Conservation (phyloP, 306 rosid species). For the Quercus dentata region DNA sequence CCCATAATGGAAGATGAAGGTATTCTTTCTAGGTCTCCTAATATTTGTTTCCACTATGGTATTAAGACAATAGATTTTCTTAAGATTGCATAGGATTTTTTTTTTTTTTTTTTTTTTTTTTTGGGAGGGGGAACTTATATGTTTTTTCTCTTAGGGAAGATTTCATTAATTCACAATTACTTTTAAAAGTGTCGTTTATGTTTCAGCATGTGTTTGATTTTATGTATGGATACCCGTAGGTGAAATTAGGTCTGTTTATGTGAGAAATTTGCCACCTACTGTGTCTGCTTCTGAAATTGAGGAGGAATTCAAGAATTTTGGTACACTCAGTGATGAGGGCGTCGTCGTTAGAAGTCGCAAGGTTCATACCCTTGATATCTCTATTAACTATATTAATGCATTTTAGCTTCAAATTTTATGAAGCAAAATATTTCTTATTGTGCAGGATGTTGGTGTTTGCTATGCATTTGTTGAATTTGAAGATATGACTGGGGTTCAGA, state of each 20-base stretch:
- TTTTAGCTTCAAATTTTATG: background rate
- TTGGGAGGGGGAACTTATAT: background rate
- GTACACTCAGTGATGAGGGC: slow-evolving; percentile 75
- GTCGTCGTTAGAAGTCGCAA: slow-evolving; percentile 93
- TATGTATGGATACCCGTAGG: slow-evolving; percentile 27
- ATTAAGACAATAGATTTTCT: background rate
- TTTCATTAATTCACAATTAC: background rate
- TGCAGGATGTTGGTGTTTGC: slow-evolving; percentile 96
- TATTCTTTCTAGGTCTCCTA: slow-evolving; percentile 10
- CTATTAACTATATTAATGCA: background rate
- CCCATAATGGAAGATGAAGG: slow-evolving; percentile 43
- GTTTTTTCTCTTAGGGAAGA: background rate
- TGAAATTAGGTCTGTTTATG: slow-evolving; percentile 89
- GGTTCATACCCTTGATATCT: slow-evolving; percentile 41
- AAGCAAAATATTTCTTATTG: slow-evolving; percentile 23
- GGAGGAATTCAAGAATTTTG: slow-evolving; percentile 79
- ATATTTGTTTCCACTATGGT: background rate
- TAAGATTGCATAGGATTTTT: background rate
- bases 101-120: background rate
- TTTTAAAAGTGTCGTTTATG: background rate
- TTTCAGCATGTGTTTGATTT: background rate
- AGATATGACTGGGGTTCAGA: slow-evolving; percentile 79
- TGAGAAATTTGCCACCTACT: slow-evolving; percentile 74
- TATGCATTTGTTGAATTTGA: slow-evolving; percentile 96
- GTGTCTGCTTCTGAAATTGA: slow-evolving; percentile 80